A percentile compares a stretch with the other conserved stretches of the same genome.
phyloP scores from a whole-genome alignment of 345 rosid species.

The Citrus medica region DNA sequence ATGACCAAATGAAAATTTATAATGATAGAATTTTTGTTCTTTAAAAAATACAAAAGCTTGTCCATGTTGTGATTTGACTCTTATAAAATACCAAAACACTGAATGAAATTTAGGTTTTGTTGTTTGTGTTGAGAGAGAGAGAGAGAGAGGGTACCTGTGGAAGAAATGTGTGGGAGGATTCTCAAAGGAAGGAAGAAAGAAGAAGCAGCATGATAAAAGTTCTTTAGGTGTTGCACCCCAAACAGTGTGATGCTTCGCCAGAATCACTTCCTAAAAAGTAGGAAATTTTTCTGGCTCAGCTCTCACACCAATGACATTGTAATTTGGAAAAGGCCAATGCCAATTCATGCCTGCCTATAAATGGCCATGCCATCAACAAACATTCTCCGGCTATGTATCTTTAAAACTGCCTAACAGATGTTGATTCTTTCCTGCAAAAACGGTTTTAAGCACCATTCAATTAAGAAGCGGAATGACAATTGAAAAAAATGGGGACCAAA shows the following conservation, averaged over 20 bases:
- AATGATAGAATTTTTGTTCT: no score
- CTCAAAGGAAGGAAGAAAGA: constrained; percentile 20
- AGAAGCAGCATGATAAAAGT: constrained; percentile 3
- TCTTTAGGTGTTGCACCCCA: not conserved
- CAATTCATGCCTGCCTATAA: not conserved
- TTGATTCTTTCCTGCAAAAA: not conserved
- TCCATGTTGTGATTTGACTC: no score
- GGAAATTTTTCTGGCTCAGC: constrained; percentile 9
- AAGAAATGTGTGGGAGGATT: constrained; percentile 12
- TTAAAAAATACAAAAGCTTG: no score
- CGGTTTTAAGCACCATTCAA: not conserved
- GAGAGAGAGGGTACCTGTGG: constrained; percentile 17
- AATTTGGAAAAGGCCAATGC: not conserved
- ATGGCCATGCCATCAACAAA: not conserved
- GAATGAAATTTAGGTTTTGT: no score
- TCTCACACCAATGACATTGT: not conserved
- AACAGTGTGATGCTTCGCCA: not conserved
- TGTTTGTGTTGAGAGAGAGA: not conserved
- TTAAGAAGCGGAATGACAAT: not conserved
- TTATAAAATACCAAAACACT: no score
- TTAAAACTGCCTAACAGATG: not conserved
- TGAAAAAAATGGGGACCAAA: not conserved
- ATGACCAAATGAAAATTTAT: no score
- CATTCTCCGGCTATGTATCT: not conserved
- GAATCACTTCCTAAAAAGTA: constrained; percentile 17